These are phyloP conservation scores for Papiliotrema flavescens DNA, from an alignment of 1,284 basidiomycete genomes.

Conservation along the genomic window DNA sequence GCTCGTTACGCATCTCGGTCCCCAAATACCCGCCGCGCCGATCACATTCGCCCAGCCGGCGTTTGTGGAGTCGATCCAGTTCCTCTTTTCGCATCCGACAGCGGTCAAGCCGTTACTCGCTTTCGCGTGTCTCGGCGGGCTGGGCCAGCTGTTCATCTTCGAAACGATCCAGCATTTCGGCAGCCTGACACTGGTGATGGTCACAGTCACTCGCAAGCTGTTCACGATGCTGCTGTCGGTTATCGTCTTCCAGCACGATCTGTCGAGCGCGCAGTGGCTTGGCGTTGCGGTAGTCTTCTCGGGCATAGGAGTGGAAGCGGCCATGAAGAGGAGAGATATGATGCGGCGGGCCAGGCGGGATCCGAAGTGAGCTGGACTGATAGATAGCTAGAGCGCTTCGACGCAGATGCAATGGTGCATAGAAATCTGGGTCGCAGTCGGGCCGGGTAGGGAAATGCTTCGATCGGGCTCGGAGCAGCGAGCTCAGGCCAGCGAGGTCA, in stretches of 20 bases:
- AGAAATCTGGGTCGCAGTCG: no score
- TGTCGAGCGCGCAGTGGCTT: conserved; percentile 83
- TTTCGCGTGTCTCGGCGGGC: conserved; percentile 84
- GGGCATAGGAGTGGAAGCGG: conserved; percentile 89
- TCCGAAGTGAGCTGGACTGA: neutral
- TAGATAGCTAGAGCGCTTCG: neutral
- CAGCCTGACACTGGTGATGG: conserved; percentile 84
- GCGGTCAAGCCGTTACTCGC: conserved; percentile 73
- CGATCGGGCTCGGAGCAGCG: no score
- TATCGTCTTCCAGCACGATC: conserved; percentile 81
- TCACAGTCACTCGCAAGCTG: conserved; percentile 94
- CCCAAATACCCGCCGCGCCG: conserved; percentile 37
- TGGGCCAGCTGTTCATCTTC: conserved; percentile 97
- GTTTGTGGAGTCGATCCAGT: conserved; percentile 65
- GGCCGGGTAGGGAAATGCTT: no score
- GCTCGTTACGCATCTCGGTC: conserved; percentile 54
- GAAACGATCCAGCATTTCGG: conserved; percentile 97
- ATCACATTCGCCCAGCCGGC: conserved; percentile 57
- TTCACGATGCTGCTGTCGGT: conserved; percentile 98
- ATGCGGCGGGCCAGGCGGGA: conserved; percentile 30
- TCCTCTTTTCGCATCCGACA: conserved; percentile 73
- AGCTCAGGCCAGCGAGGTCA: no score
- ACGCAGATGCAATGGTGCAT: no score
- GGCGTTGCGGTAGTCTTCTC: conserved; percentile 87
- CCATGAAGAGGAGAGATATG: conserved; percentile 59